Conservation (phyloP, 169 alveolate species). For the Cardiosporidium cionae region DNA sequence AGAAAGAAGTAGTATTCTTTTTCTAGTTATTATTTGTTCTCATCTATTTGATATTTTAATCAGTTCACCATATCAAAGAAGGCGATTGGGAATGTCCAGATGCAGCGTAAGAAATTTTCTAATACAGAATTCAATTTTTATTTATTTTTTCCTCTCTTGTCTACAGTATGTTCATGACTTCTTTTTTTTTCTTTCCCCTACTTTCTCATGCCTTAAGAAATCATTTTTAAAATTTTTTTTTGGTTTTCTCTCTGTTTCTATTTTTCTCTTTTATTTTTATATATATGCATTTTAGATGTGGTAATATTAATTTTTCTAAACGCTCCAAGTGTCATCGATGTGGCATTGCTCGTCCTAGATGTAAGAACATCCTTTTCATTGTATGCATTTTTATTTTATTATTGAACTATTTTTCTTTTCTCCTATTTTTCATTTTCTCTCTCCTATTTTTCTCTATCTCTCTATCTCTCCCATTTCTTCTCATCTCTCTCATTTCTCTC, state of each 20-base stretch:
- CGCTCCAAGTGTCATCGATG: slow-evolving; percentile 59
- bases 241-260: neutral
- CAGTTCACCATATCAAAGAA: slow-evolving; percentile 2
- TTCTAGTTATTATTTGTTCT: no score
- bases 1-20: no score
- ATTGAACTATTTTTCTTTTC: neutral
- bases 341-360: slow-evolving; percentile 46
- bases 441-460: neutral
- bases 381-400: neutral
- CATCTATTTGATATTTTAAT: neutral
- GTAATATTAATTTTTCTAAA: slow-evolving; percentile 60
- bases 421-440: neutral
- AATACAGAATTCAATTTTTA: neutral
- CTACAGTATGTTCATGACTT: neutral
- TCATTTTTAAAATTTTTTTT: neutral
- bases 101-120: slow-evolving; percentile 6
- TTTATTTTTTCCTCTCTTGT: neutral
- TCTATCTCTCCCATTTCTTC: neutral
- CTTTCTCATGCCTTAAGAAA: neutral
- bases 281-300: slow-evolving; percentile 26
- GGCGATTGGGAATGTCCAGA: slow-evolving; percentile 37
- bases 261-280: neutral
- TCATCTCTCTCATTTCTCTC: neutral
- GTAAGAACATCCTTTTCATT: slow-evolving; percentile 8
- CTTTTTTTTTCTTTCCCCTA: neutral